Base-by-base conservation (phyloP, 202 grass and related monocot species). In the Schoenoplectus tabernaemontani region DNA sequence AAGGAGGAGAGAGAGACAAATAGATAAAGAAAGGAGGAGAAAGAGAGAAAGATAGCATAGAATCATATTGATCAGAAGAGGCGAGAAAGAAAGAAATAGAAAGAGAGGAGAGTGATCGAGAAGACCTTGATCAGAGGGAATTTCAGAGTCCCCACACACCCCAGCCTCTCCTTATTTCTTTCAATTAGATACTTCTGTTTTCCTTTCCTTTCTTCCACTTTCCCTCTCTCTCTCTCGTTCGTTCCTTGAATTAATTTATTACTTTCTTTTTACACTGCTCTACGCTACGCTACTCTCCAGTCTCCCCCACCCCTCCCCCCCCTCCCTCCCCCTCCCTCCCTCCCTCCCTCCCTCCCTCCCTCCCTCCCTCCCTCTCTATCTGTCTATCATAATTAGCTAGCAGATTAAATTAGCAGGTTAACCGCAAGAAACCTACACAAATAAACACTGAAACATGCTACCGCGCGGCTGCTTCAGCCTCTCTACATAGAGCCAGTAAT, bases 131-230 rank as follows among this genome's bases (percentile, higher is more conserved):
- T 83, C 57, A 88, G 85, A 89, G 88, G 86, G 91, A 97, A 93
- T 97, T 97, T 97, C 91, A 97, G 89, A 89, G 89, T 88, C 86
- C 92, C 87, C 92, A 90, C 84, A 16, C 13, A 32, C 85, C 78
- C 80, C 71, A 72, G 48, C 65, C 19, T 54, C 38, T 20, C 2
- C 1, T 3, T 9, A 4, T 7, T 13, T 26, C 22, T 47, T 63
- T 46, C 47, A 30, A 23, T 64, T 79, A 48, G 68, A 76, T 80
- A 42, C 64, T 59, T 33, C 70, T 33, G 36, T 57, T 48, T 81
- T 33, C 30, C 50, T 58, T 69, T 10, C 13, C 13, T 59, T 57
- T 50, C 36, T 54, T 48, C 38, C 41, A 30, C 12, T 28, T 53
- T 65, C 36, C 13, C 34, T 24, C 41, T 61, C 7, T 44, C 67